phyloP scores from a whole-genome alignment of 176 grass and related monocot genomes.

The Eleusine indica region DNA sequence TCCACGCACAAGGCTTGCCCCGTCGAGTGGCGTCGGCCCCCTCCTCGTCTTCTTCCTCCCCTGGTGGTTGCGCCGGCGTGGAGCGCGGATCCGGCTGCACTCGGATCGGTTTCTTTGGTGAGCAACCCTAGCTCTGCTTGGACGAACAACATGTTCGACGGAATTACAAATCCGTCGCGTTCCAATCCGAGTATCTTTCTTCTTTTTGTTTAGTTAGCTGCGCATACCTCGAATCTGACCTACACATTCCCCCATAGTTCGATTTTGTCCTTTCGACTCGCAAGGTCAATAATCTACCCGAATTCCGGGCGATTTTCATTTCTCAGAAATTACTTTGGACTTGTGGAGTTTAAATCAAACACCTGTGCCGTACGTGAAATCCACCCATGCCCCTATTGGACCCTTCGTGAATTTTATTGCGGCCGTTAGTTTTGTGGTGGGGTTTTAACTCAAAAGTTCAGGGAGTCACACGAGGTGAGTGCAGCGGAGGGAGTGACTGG shows the following conservation, averaged over 20 bases:
- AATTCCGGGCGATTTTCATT: not conserved
- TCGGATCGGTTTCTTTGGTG: not conserved
- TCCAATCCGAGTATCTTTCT: not conserved
- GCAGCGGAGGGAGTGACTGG: not conserved
- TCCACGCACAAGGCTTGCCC: too few relatives aligned
- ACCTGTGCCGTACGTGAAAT: not conserved
- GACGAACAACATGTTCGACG: too few relatives aligned
- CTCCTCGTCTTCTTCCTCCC: not conserved
- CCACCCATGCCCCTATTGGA: not conserved
- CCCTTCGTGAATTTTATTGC: not conserved
- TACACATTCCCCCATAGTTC: not conserved
- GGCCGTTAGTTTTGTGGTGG: not conserved
- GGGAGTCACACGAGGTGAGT: not conserved
- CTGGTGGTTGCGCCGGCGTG: not conserved
- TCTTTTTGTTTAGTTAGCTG: not conserved
- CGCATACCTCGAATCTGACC: not conserved
- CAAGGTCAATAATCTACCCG: not conserved
- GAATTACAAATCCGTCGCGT: not conserved
- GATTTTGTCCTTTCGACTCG: not conserved
- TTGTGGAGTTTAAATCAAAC: not conserved
- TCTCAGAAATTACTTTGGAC: not conserved
- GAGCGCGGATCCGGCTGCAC: not conserved
- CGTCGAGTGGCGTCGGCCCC: too few relatives aligned
- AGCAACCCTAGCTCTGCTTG: not conserved
- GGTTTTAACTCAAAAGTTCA: not conserved